A percentile compares a stretch with the other conserved stretches of the same genome.
Evolutionary conservation across 164 flowering plant genomes (phyloP).

Genomic region (Cinnamomum micranthum): DNA sequence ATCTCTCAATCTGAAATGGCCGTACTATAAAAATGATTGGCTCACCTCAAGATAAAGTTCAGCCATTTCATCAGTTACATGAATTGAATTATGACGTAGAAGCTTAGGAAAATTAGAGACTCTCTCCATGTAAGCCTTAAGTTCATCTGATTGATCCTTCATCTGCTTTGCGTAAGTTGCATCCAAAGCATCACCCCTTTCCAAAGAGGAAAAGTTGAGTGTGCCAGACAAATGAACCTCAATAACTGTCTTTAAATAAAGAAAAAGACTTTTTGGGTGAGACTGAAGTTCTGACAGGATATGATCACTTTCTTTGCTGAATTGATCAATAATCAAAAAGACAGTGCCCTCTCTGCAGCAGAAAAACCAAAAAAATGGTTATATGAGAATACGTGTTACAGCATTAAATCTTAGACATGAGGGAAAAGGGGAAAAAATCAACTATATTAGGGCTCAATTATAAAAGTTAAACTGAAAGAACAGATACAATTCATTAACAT

Average conservation of each 20-base stretch:
- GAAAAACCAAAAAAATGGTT: conserved; percentile 7
- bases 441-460: background rate
- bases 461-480: background rate
- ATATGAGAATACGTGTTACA: background rate
- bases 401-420: background rate
- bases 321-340: conserved; percentile 62
- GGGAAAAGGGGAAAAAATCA: background rate
- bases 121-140: conserved; percentile 50
- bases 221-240: conserved; percentile 77
- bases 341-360: conserved; percentile 73
- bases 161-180: conserved; percentile 22
- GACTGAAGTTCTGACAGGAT: conserved; percentile 58
- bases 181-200: conserved; percentile 27
- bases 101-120: conserved; percentile 66
- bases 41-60: conserved; percentile 91
- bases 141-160: conserved; percentile 34
- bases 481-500: conserved; percentile 1
- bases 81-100: conserved; percentile 50
- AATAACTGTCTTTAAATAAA: conserved; percentile 74
- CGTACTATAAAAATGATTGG: background rate
- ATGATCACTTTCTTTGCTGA: conserved; percentile 39
- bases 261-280: conserved; percentile 79
- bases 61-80: conserved; percentile 72
- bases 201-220: conserved; percentile 55
- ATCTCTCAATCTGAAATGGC: background rate